phyloP scores from a whole-genome alignment of 2,329 filamentous ascomycete species.

The Verticillium tricorpus region DNA sequence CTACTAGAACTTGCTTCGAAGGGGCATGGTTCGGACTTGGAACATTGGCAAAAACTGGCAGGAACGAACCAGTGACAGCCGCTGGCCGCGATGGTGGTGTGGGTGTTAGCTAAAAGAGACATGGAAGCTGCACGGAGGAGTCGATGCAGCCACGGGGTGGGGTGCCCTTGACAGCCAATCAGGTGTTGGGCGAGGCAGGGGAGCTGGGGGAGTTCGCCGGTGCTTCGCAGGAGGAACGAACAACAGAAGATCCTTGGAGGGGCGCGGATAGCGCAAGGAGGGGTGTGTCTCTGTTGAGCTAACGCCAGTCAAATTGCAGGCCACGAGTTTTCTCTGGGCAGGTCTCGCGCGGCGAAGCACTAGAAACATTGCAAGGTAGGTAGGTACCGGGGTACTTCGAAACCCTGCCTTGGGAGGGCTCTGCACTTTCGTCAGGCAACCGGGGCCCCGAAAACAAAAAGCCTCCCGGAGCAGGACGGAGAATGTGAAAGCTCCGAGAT shows the following conservation, averaged over 20 bases:
- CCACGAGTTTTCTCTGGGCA: not conserved
- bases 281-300: not conserved
- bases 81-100: not conserved
- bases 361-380: not conserved
- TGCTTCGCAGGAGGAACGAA: not conserved
- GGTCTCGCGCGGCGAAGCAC: not conserved
- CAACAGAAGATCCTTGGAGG: not conserved
- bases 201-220: not conserved
- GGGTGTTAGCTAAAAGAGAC: not conserved
- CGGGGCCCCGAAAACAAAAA: not conserved
- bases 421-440: not conserved
- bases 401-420: not conserved
- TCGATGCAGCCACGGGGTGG: not conserved
- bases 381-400: not conserved
- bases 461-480: not conserved
- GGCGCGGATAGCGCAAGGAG: not conserved
- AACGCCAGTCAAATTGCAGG: conserved; percentile 1
- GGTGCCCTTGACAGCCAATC: not conserved
- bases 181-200: too few relatives aligned
- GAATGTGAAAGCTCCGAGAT: not conserved
- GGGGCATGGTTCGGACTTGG: not conserved
- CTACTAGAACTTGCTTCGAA: not conserved
- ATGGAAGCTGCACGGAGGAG: not conserved
- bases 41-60: not conserved
- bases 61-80: not conserved